Evolutionary conservation across 2,329 filamentous ascomycete species (phyloP).

Genomic region (Cercospora zeae-maydis): DNA sequence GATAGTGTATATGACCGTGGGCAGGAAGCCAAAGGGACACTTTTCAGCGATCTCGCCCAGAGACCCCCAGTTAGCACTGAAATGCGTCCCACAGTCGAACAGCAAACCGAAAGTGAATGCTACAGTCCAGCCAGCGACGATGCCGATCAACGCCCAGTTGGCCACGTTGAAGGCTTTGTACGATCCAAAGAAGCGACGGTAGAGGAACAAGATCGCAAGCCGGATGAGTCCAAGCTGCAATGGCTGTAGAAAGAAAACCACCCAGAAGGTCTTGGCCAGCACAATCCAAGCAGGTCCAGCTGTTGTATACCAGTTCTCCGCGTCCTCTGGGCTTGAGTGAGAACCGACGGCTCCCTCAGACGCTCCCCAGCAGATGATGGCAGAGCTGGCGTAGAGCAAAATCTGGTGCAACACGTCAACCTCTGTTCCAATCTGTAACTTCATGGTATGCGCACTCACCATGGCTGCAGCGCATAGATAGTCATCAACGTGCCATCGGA

Average conservation of each 20-base stretch:
- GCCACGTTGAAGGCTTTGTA: slow-evolving; percentile 14
- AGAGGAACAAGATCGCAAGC: slow-evolving; percentile 17
- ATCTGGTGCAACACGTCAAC: not conserved
- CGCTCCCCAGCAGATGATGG: slow-evolving; percentile 15
- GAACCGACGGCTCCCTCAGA: slow-evolving; percentile 9
- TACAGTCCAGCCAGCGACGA: slow-evolving; percentile 15
- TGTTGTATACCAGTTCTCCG: slow-evolving; percentile 17
- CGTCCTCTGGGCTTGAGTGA: slow-evolving; percentile 15
- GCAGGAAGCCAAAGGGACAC: slow-evolving; percentile 19
- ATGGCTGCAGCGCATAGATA: slow-evolving; percentile 13
- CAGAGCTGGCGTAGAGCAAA: slow-evolving; percentile 13
- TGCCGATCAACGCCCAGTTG: slow-evolving; percentile 9
- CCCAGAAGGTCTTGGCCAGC: slow-evolving; percentile 17
- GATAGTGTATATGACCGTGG: slow-evolving; percentile 18
- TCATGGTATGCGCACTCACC: slow-evolving; percentile 1
- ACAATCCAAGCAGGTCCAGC: slow-evolving; percentile 15
- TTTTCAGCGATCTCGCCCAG: slow-evolving; percentile 16
- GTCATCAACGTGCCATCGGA: slow-evolving; percentile 14
- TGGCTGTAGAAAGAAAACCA: slow-evolving; percentile 16
- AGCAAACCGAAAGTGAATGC: slow-evolving; percentile 16
- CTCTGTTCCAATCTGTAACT: not conserved
- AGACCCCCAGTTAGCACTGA: slow-evolving; percentile 15
- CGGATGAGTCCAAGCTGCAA: slow-evolving; percentile 14
- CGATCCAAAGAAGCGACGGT: slow-evolving; percentile 15
- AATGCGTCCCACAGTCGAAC: slow-evolving; percentile 15